Base-by-base conservation (phyloP, 768 basidiomycete genomes). In the Lactifluus volemus region DNA sequence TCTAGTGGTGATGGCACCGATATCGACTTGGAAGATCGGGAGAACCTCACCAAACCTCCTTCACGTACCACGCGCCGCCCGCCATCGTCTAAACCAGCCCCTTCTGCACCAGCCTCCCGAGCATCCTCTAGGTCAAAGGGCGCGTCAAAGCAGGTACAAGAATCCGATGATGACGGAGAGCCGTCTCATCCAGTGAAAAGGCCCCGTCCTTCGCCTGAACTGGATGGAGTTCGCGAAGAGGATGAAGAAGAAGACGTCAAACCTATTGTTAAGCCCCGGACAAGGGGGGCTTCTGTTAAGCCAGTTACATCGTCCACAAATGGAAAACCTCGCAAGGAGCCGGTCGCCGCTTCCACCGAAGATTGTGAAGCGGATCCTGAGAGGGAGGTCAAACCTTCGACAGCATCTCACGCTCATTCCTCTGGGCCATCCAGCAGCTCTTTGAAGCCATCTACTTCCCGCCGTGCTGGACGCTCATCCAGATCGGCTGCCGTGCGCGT, bases 201-300 rank as follows among this genome's bases (percentile, higher is more conserved):
- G 48, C 54, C 59, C 12, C 63, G 66, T n/a, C 38, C 53, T 11
- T 60, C 64, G 21, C 39, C 53, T 15, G 62, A 55, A 15, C n/a
- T 58, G 21, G 64, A 63, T 15, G 62, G 64, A 36, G 50, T 65
- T 17, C 45, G 55, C 15, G 62, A 65, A 36, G 68, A 61, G 15
- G 60, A 70, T 6, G 63, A 62, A n/a, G 53, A 62, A n/a, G 53
- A 66, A 25, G 62, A 64, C 21, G 53, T 30, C 3, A 60, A 60
- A 34, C 64, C 65, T 11, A 42, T 53, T 1, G 34, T 47, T n/a
- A 17, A 19, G 29, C 4, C 50, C 29, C 38, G 55, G 55, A 58
- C 47, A 34, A 54, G 58, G 48, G 47, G 61, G n/a, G 39, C 53
- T 2, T 17, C 41, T 17, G 52, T 44, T 5, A 55, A 12, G 15